Percentiles rank a stretch among this genome's conserved stretches.
These are phyloP conservation scores for Cryptosporidium andersoni DNA, from an alignment of 169 alveolate species.

Conservation along the genomic window DNA sequence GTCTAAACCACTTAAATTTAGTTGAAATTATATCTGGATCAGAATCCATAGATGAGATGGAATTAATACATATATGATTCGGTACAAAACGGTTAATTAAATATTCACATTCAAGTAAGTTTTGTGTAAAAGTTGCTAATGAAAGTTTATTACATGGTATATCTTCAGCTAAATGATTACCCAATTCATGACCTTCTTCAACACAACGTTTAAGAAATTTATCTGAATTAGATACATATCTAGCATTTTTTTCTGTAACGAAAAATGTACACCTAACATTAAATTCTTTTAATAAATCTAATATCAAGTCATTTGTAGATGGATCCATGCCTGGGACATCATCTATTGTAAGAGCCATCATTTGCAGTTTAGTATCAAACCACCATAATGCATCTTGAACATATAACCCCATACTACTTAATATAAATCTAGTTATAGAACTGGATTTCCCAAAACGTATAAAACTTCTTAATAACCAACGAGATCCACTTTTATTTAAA, in stretches of 20 bases:
- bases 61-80: conserved; percentile 32
- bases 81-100: conserved; percentile 40
- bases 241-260: conserved; percentile 67
- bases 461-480: conserved; percentile 57
- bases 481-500: conserved; percentile 39
- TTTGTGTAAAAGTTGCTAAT: conserved; percentile 33
- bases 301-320: conserved; percentile 17
- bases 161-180: conserved; percentile 69
- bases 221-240: conserved; percentile 40
- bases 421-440: conserved; percentile 44
- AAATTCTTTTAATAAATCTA: conserved; percentile 26
- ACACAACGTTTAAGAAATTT: conserved; percentile 45
- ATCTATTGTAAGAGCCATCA: conserved; percentile 69
- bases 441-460: conserved; percentile 54
- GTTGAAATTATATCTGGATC: background rate
- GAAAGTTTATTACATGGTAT: conserved; percentile 51
- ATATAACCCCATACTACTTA: conserved; percentile 46
- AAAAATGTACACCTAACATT: conserved; percentile 66
- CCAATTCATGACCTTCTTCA: conserved; percentile 71
- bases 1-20: conserved; percentile 70
- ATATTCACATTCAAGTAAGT: conserved; percentile 62
- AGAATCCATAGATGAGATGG: background rate
- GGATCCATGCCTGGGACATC: conserved; percentile 71
- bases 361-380: conserved; percentile 57
- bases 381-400: conserved; percentile 58